phyloP scores from a whole-genome alignment of 2,329 filamentous ascomycete genomes.

The Penicillium polonicum region DNA sequence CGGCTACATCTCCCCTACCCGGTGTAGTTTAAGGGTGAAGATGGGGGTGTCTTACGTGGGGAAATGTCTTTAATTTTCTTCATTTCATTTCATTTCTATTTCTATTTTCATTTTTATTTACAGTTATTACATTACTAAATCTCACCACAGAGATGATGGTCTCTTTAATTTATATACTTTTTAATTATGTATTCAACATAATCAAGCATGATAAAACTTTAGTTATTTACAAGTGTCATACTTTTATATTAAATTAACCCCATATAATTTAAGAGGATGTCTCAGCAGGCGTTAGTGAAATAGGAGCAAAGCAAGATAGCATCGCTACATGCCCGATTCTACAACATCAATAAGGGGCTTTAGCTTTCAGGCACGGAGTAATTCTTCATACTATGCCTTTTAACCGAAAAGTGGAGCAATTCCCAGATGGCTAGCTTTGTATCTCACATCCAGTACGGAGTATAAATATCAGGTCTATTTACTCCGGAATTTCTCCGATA shows the following conservation, averaged over 20 bases:
- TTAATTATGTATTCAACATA: not conserved
- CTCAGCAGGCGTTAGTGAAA: not conserved
- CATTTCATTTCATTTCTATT: not conserved
- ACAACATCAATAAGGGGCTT: not conserved
- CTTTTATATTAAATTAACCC: no score
- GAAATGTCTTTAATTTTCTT: not conserved
- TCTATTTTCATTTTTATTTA: not conserved
- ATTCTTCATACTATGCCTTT: no score
- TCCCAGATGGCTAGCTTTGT: no score
- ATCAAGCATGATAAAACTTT: not conserved
- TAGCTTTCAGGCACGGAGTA: not conserved
- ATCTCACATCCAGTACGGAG: no score
- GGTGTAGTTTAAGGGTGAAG: not conserved
- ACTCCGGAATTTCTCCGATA: no score
- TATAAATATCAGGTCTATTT: no score
- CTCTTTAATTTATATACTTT: not conserved
- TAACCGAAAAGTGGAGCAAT: no score
- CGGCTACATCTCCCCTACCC: constrained; percentile 11
- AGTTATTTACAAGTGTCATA: not conserved
- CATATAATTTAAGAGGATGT: not conserved
- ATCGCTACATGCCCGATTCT: not conserved
- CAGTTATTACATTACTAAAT: not conserved
- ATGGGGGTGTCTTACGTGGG: not conserved
- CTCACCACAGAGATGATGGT: not conserved
- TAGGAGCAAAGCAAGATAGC: not conserved